phyloP scores from a whole-genome alignment of 176 grass and related monocot genomes.

The Triticum turgidum region DNA sequence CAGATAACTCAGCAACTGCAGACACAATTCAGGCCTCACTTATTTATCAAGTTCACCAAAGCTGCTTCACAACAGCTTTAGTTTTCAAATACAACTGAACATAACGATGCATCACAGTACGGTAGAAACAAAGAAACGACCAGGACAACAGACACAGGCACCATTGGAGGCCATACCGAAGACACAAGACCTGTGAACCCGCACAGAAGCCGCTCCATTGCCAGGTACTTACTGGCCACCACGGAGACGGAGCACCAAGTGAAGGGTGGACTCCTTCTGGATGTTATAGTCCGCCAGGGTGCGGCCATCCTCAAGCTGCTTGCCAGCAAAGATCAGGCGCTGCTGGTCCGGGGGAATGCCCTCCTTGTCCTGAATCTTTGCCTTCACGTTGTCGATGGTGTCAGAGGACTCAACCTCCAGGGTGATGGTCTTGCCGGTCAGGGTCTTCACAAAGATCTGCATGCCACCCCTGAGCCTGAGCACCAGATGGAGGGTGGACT shows the following conservation, averaged over 20 bases:
- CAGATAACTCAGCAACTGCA: not conserved
- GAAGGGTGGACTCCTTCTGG: conserved; percentile 52
- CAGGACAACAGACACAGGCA: no score
- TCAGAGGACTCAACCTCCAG: conserved; percentile 54
- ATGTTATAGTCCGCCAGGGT: conserved; percentile 59
- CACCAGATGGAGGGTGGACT: conserved; percentile 41
- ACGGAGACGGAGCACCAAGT: conserved; percentile 57
- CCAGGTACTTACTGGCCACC: conserved; percentile 31
- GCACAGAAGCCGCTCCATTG: not conserved
- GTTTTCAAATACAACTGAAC: not conserved
- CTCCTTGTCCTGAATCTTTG: conserved; percentile 78
- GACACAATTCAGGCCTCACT: conserved; percentile 4
- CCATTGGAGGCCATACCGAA: not conserved
- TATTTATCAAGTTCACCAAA: conserved; percentile 20
- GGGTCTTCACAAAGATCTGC: conserved; percentile 71
- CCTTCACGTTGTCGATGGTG: conserved; percentile 75
- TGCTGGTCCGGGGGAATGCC: conserved; percentile 74
- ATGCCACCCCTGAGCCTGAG: conserved; percentile 1
- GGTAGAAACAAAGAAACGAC: not conserved
- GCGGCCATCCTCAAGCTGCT: conserved; percentile 65
- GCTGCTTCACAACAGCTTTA: not conserved
- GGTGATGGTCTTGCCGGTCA: conserved; percentile 76
- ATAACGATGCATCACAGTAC: not conserved
- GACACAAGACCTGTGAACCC: conserved; percentile 16
- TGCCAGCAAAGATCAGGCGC: conserved; percentile 60